Evolutionary conservation across 176 grass and related monocot genomes (phyloP), one percentile per base, ranked within the genome.

Genomic region (Saccharum spontaneum): DNA sequence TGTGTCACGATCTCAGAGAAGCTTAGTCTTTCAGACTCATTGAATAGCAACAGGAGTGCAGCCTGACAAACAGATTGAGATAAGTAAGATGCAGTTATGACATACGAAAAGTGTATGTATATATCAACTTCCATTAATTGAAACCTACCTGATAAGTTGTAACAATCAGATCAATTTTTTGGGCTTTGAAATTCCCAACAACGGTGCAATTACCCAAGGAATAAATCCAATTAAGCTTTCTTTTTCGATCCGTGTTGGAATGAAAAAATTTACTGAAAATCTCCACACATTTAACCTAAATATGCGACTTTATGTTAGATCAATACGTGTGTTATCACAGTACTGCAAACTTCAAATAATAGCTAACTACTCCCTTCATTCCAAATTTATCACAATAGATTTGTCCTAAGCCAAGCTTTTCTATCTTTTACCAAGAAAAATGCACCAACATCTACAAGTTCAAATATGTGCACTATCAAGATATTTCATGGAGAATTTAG

Each of bases 161-260:
- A 30, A 98, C 91, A 88, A 90, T 79, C 40, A 95, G 83, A 62
- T 91, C 93, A 33, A 93, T 87, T 45, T 67, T 74, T 69, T 87
- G 92, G 20, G 66, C 15, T 15, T 93, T 88, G 15, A 95, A 95
- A 46, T 82, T 93, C 24, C 75, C 90, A 79, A 45, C 67, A 36
- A 93, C 86, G 74, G 87, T 86, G 61, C 93, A 93, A 12, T 73
- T 93, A 40, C 93, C 90, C 40, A 95, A 33, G 10, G 93, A 95
- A 93, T 91, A 95, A 84, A 95, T 93, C 93, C 93, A 95, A 7
- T 86, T 95, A 65, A 95, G 90, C 80, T 95, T 95, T 52, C 90
- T 79, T 55, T 93, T 55, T 6, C 18, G 79, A 30, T 98, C 89
- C 17, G 87, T 93, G 88, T 78, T 90, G 69, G 92, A 90, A 61